Base-by-base conservation (phyloP, 2,329 filamentous ascomycete genomes). In the Fusarium incarnatum region DNA sequence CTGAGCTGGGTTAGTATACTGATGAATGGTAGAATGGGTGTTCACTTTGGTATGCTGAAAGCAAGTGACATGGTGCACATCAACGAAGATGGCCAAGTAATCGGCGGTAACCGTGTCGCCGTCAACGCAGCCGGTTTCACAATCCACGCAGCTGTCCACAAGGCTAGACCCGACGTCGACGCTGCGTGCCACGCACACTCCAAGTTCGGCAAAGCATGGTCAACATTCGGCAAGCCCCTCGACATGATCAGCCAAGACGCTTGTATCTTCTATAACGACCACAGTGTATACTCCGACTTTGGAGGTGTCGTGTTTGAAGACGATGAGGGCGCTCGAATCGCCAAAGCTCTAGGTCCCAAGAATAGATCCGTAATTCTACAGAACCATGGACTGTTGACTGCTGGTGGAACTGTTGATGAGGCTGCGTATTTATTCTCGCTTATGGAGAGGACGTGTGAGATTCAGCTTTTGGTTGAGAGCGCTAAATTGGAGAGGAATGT, bases 371-470 rank as follows among this genome's bases (percentile, higher is more conserved):
- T 88, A 60, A 87, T 92, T 30, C 77, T 92, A 28, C 80, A 87
- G 52, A 92, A 92, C 68, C 89, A 92, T 73, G 90, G 90, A 0
- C 76, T 92, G 15, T 75, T 92, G 45, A 91, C 88, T 0, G 87
- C 89, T 0, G 89, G 90, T 1, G 76, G 76, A 1, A 92, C 89
- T 0, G 89, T 92, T 1, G 90, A 92, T 62, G 89, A 92, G 77
- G 89, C 90, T 0, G 88, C 88, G 0, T 91, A 88, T 72, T 75
- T 91, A 15, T 91, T 90, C 74, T 70, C 69, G 3, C 37, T 76
- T 23, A 74, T 80, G 70, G 78, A 80, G 48, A 67, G 77, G 57
- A 75, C 73, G 3, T 80, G 79, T 42, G 74, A 79, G 54, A 73
- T 79, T 6, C 79, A 80, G 67, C 61, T 80, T 10, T 54, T 79